Evolutionary conservation across 2,329 filamentous ascomycete species (phyloP), one percentile per base, ranked within the genome.

Genomic region (Fusarium lateritium): DNA sequence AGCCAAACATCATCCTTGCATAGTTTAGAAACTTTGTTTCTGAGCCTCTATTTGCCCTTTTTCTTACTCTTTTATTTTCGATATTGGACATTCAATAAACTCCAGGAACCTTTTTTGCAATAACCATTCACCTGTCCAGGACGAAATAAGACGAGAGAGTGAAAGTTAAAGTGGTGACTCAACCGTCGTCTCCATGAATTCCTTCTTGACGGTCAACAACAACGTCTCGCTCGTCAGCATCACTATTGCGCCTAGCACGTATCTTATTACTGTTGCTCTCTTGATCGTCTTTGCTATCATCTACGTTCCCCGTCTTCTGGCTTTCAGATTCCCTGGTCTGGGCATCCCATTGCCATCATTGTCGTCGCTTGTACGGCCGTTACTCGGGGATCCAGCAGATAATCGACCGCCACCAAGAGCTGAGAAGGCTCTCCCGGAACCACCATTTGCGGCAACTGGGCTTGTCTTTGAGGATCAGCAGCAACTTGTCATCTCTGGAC

Each of bases 191-290:
- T 79, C 79, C 75, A 88, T 89, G 86, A 84, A 84, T 81, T 86
- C 87, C 62, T 81, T 89, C 77, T 79, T 89, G 71, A 86, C 86
- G 54, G 84, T 89, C 70, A 86, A 88, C 79, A 89, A 86, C 78
- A 85, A 88, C 83, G 83, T 89, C 76, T 86, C 86, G 60, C 83
- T 89, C 71, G 76, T 89, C 76, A 89, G 83, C 78, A 81, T 89
- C 74, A 85, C 81, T 73, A 84, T 89, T 76, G 85, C 86, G 40
- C 86, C 87, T 24, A 85, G 85, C 76, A 86, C 86, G 58, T 89
- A 85, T 75, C 79, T 89, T 71, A 84, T 85, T 62, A 82, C 83
- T 28, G 74, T 88, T 64, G 78, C 81, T 59, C 72, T 89, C 31
- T 74, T 81, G 50, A 79, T 88, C 70, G 79, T 84, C 75, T 86